Percentiles rank a stretch among this genome's conserved stretches.
Conservation (phyloP, 176 grass and related monocot genomes). For the Triticum timopheevii region DNA sequence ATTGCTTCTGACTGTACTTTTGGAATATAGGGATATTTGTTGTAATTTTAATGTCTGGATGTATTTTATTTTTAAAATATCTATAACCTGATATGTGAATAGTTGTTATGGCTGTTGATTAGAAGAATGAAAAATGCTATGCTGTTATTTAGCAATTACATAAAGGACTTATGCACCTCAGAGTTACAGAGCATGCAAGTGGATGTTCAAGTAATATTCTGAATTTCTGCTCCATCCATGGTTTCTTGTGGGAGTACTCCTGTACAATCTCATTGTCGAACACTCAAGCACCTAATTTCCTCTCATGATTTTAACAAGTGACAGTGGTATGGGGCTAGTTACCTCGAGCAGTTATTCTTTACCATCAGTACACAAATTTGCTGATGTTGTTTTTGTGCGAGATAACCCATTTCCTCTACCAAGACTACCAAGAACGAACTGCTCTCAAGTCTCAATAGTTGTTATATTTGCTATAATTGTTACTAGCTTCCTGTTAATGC, state of each 20-base stretch:
- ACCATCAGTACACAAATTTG: neutral
- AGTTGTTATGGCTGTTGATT: constrained; percentile 8
- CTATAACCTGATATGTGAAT: constrained; percentile 11
- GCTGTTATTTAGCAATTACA: neutral
- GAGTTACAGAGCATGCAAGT: neutral
- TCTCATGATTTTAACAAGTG: neutral
- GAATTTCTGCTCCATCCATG: constrained; percentile 2
- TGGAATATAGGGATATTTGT: neutral
- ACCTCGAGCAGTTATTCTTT: neutral
- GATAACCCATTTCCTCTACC: neutral
- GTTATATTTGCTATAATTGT: constrained; percentile 18
- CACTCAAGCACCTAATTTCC: neutral
- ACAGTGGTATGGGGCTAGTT: neutral
- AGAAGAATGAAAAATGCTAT: neutral
- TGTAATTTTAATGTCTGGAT: neutral
- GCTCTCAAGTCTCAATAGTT: constrained; percentile 3
- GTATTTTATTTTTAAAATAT: constrained; percentile 1
- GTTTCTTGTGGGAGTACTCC: neutral
- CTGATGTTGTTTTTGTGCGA: neutral
- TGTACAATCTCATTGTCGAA: neutral
- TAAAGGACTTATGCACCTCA: neutral
- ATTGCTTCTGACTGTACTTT: neutral
- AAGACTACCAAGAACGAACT: constrained; percentile 1
- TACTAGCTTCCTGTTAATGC: constrained; percentile 12
- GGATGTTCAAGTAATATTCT: neutral